Percentiles rank a stretch among this genome's conserved stretches.
Conservation (phyloP, 208 protist genomes). For the Porcisia deanei region DNA sequence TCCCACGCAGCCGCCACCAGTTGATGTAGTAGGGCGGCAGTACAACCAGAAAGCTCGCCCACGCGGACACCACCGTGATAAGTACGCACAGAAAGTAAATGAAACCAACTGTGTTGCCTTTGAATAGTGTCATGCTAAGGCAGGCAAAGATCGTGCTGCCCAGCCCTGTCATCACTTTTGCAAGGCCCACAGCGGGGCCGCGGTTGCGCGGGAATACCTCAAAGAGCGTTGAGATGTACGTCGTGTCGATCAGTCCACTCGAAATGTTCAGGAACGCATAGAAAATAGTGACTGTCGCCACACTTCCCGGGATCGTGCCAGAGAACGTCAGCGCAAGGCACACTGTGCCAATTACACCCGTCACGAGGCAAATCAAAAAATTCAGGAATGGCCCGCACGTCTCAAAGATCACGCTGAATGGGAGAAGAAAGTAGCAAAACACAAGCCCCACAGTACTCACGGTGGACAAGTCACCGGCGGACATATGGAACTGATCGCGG, state of each 20-base stretch:
- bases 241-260: constrained; percentile 36
- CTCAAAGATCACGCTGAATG: constrained; percentile 41
- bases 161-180: constrained; percentile 55
- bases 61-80: constrained; percentile 25
- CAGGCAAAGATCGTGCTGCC: constrained; percentile 37
- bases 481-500: constrained; percentile 28
- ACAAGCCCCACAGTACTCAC: constrained; percentile 48
- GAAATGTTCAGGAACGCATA: constrained; percentile 44
- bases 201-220: constrained; percentile 51
- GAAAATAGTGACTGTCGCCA: constrained; percentile 35
- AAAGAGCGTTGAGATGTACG: constrained; percentile 39
- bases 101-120: constrained; percentile 28
- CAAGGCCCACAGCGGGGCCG: constrained; percentile 40
- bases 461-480: constrained; percentile 41
- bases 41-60: constrained; percentile 28
- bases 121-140: constrained; percentile 41
- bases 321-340: constrained; percentile 38
- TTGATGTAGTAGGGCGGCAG: constrained; percentile 57
- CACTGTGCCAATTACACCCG: constrained; percentile 30
- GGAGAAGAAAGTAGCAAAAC: constrained; percentile 42
- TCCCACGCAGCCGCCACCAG: constrained; percentile 37
- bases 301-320: constrained; percentile 30
- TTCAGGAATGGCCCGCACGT: constrained; percentile 29
- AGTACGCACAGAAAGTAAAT: constrained; percentile 45
- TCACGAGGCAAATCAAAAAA: constrained; percentile 28